Evolutionary conservation across 192 early-diverging fungal species (phyloP), one percentile per base, ranked within the genome.

Genomic region (Rhizophagus sp.): DNA sequence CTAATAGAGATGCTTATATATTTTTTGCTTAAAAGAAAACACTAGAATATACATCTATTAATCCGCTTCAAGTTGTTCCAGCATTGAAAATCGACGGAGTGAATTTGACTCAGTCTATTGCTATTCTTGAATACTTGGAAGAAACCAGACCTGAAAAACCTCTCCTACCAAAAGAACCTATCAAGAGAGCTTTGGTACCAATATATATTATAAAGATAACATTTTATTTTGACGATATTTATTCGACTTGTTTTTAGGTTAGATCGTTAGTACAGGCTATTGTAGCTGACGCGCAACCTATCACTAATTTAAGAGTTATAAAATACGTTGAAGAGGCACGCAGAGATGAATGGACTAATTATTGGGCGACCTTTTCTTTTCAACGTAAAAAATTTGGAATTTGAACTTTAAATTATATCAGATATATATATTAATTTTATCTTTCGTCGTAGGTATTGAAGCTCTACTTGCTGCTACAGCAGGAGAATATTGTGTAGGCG

Each of bases 81-180:
- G 84, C 89, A 24, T 88, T 95, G 34, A 69, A 88, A 19, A 88
- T 91, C 49, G 88, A 88, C 76, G 91, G 92, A 11, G 71, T 85
- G 24, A 75, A 75, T 4, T 63, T 95, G 39, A 84, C 80, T 64
- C 91, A 97, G 87, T 95, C 93, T 7, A 75, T 90, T 25, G 92
- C 95, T 19, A 97, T 98, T 62, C 77, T 96, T 25, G 97, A 98
- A 79, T 95, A 95, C 79, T 84, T 98, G 6, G 97, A 98, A 64
- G 97, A 98, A 79, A 83, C 88, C 13, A 77, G 87, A 62, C 90
- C 94, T 17, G 88, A 89, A 73, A 84, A 79, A 17, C 87, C 94
- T 15, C 85, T 97, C 61, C 84, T 98, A 65, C 97, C 97, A 17
- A 84, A 83, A 52, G 92, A 95, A 41, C 87, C 92, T 41, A 70